Evolutionary conservation across 495 filamentous ascomycete species (phyloP), one percentile per base, ranked within the genome.

Genomic region (Penicillium simplicissimum): DNA sequence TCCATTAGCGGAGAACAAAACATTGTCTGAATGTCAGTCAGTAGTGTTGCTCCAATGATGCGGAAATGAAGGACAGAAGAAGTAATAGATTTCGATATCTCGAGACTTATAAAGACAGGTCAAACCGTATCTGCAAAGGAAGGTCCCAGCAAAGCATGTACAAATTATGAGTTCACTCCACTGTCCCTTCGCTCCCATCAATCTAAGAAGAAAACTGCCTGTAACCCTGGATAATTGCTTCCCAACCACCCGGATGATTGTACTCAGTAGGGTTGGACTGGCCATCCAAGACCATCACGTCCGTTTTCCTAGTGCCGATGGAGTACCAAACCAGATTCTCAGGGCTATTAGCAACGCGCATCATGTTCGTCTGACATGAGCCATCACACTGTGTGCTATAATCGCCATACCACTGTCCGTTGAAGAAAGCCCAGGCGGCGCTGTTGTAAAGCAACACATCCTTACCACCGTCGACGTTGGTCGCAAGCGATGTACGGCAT

Each of bases 171-270:
- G 15, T 40, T n/a, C 37, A 40, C 37, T 40, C 37, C 14, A 1
- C 37, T 15, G 37, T 15, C 4, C 13, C 37, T 40, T 3, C 7
- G 4, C 14, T 6, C 13, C 14, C 19, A 48, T 25, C 45, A n/a
- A 28, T 52, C 19, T 55, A 63, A 28, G 62, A 65, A n/a, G 58
- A 42, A 28, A 65, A 65, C 54, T 65, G 62, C 52, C 62, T 57
- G 61, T 72, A 76, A 14, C 71, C 79, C n/a, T 76, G 84, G 65
- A 86, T 73, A 61, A 82, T 76, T n/a, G 81, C 82, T 34, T 83
- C 84, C 83, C 84, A 87, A 15, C 80, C 78, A 25, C 84, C 84
- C 1, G 78, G 79, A 59, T 83, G 85, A 4, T 74, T 72, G 35
- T 67, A 58, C 70, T 79, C 69, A 38, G 62, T 70, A 8, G 69